Conservation (phyloP, 257 asterid species). For the Primulina huaijiensis region DNA sequence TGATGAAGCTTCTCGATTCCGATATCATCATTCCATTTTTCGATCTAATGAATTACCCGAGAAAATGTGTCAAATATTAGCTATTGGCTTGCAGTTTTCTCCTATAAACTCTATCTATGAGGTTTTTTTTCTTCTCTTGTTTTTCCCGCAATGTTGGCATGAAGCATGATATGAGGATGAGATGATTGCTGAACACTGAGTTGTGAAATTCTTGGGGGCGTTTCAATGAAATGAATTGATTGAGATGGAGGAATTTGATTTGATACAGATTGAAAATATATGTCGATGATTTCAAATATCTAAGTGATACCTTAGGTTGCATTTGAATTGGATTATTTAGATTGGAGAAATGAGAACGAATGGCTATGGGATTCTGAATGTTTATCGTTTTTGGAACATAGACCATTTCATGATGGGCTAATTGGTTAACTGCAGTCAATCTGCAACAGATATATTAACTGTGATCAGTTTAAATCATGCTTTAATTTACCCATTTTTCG, state of each 20-base stretch:
- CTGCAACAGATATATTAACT: slow-evolving; percentile 27
- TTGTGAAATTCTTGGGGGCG: not conserved
- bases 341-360: not conserved
- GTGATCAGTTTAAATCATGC: too few relatives aligned
- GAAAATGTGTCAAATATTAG: not conserved
- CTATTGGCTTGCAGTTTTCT: not conserved
- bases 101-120: not conserved
- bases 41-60: slow-evolving; percentile 1
- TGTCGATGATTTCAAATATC: not conserved
- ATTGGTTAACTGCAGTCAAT: slow-evolving; percentile 57
- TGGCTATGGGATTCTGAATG: not conserved
- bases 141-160: not conserved
- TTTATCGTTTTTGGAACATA: too few relatives aligned
- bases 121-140: not conserved
- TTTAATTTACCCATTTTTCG: too few relatives aligned
- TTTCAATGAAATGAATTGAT: not conserved
- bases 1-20: slow-evolving; percentile 25
- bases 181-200: not conserved
- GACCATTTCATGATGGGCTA: slow-evolving; percentile 65
- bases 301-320: not conserved
- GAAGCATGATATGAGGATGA: not conserved
- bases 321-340: too few relatives aligned
- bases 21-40: not conserved
- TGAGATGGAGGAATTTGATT: too few relatives aligned
- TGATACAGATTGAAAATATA: not conserved